These are phyloP conservation scores for Myochromella boudieri DNA, from an alignment of 768 basidiomycete genomes.

Conservation along the genomic window DNA sequence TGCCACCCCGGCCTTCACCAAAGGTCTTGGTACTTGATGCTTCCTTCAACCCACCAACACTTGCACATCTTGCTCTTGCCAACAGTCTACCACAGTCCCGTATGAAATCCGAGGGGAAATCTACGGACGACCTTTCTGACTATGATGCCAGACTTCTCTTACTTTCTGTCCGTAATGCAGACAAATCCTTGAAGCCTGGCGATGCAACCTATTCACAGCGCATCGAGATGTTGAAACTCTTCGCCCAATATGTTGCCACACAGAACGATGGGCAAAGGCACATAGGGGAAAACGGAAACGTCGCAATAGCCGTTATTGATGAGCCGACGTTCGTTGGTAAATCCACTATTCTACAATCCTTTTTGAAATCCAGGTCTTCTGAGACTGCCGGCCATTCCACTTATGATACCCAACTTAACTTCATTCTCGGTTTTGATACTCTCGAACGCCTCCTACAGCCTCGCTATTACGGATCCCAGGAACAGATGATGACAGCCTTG, in stretches of 20 bases:
- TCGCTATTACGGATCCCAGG: conserved; percentile 64
- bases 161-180: conserved; percentile 83
- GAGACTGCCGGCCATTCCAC: conserved; percentile 13
- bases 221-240: conserved; percentile 82
- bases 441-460: conserved; percentile 76
- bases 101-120: neutral
- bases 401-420: conserved; percentile 49
- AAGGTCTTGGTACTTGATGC: conserved; percentile 79
- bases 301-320: conserved; percentile 80
- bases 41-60: conserved; percentile 91
- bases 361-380: conserved; percentile 40
- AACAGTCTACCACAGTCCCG: conserved; percentile 35
- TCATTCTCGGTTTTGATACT: conserved; percentile 84
- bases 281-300: conserved; percentile 34
- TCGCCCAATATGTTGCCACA: conserved; percentile 47
- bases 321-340: conserved; percentile 91
- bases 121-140: conserved; percentile 19
- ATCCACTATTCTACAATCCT: conserved; percentile 54
- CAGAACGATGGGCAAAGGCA: conserved; percentile 5
- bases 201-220: conserved; percentile 80
- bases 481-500: conserved; percentile 57
- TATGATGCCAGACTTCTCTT: conserved; percentile 80
- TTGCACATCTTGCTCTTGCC: conserved; percentile 80
- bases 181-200: conserved; percentile 69
- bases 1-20: conserved; percentile 3